Evolutionary conservation across 257 asterid genomes (phyloP), one percentile per base, ranked within the genome.

Genomic region (Coffea eugenioides): DNA sequence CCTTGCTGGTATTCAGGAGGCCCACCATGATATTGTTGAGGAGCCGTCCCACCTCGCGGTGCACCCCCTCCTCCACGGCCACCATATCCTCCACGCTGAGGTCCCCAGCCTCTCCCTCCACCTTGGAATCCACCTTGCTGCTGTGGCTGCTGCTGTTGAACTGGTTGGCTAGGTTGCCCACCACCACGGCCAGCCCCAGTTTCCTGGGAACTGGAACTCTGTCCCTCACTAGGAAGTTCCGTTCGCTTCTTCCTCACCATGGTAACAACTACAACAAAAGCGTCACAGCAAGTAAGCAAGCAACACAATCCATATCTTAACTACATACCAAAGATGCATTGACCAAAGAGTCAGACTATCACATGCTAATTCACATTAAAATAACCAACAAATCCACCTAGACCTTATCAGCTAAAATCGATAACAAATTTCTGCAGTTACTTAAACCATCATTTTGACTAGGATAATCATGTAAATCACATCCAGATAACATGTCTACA

Each of bases 221-320:
- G 94, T 43, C 95, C 88, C 76, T 86, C 77, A 36, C 94, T 88
- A 80, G 93, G 88, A 82, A 69, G 82, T 54, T 89, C 97, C 72
- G 93, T 88, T 81, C 97, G 82, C 85, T 87, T 92, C 91, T 93
- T 95, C 83, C 98, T 86, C 84, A 80, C 92, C 98, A 95, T 95
- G 76, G 67, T 79, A 69, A 80, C 80, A 87, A 74, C 97, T 88
- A 74, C 25, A 79, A 83, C 39, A 83, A 41, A 83, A 34, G 41
- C 14, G 21, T 43, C 43, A 11, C 43, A 4, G 8, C 31, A 64
- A 65, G 71, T 52, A 46, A 82, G 52, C 74, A 80, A 77, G 66
- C 1, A 54, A 80, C 27, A 67, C 31, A 36, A 36, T 5, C 6
- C n/a, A 62, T 39, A 39, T 2, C 43, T 31, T 31, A 41, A 67